These are phyloP conservation scores for Emergomyces orientalis DNA, from an alignment of 2,329 filamentous ascomycete genomes.

Conservation along the genomic window DNA sequence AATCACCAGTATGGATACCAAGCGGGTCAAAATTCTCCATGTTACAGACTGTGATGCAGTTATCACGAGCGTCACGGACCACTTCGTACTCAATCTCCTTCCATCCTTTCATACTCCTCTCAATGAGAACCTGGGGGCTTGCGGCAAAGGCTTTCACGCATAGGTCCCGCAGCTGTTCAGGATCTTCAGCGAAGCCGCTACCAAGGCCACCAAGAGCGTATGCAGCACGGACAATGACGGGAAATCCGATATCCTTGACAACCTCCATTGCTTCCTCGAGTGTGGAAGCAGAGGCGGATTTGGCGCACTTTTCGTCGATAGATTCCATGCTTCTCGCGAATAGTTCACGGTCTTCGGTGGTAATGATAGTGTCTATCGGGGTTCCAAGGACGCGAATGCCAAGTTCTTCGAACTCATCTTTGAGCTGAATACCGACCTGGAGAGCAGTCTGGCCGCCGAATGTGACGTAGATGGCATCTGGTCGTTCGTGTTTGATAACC, in stretches of 20 bases:
- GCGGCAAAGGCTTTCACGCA: slow-evolving; percentile 93
- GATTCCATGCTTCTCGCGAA: slow-evolving; percentile 98
- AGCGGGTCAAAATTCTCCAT: slow-evolving; percentile 99
- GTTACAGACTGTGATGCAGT: slow-evolving; percentile 99
- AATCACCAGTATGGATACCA: slow-evolving; percentile 95
- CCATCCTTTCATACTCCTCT: slow-evolving; percentile 99
- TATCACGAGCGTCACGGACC: slow-evolving; percentile 87
- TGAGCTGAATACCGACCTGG: slow-evolving; percentile 93
- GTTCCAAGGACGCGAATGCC: slow-evolving; percentile 93
- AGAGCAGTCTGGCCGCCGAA: slow-evolving; percentile 97
- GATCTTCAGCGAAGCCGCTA: slow-evolving; percentile 88
- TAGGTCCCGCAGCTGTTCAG: slow-evolving; percentile 70
- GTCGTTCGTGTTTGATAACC: slow-evolving; percentile 87
- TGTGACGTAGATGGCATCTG: slow-evolving; percentile 94
- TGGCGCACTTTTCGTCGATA: slow-evolving; percentile 94
- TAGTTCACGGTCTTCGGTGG: slow-evolving; percentile 92
- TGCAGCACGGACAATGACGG: slow-evolving; percentile 91
- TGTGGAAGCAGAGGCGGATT: slow-evolving; percentile 85
- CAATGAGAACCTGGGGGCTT: slow-evolving; percentile 91
- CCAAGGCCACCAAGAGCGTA: slow-evolving; percentile 93
- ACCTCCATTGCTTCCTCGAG: slow-evolving; percentile 81
- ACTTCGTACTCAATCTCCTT: slow-evolving; percentile 99
- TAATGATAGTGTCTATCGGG: slow-evolving; percentile 96
- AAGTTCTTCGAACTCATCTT: slow-evolving; percentile 87
- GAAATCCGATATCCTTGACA: slow-evolving; percentile 86